phyloP scores from a whole-genome alignment of 352 stramenopile genomes.

The Pythium aphanidermatum region DNA sequence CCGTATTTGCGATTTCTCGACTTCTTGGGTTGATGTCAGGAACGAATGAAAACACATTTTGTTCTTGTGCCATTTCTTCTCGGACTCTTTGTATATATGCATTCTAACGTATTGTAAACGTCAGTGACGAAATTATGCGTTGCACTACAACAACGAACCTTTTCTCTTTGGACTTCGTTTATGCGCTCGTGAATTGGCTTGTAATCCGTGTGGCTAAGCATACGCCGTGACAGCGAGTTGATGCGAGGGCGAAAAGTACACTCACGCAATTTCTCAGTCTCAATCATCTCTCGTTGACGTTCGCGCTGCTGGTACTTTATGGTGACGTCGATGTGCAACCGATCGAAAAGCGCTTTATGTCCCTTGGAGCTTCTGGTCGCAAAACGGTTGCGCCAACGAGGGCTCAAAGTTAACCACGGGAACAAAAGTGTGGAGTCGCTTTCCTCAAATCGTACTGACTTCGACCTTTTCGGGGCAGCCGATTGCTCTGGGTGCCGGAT shows the following conservation, averaged over 20 bases:
- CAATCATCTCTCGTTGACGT: slow-evolving; percentile 36
- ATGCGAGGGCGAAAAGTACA: slow-evolving; percentile 72
- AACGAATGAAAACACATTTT: slow-evolving; percentile 32
- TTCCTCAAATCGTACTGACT: slow-evolving; percentile 6
- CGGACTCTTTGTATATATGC: slow-evolving; percentile 42
- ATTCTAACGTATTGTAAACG: slow-evolving; percentile 12
- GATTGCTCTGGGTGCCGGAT: no score
- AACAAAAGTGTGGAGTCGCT: slow-evolving; percentile 20
- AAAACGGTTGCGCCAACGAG: slow-evolving; percentile 12
- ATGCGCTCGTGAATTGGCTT: slow-evolving; percentile 68
- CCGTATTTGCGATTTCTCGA: slow-evolving; percentile 47
- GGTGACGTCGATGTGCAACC: slow-evolving; percentile 58
- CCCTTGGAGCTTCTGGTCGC: neutral
- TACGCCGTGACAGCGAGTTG: slow-evolving; percentile 34
- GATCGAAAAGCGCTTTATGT: slow-evolving; percentile 32
- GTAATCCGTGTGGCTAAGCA: slow-evolving; percentile 38
- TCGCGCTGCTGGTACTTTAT: slow-evolving; percentile 51
- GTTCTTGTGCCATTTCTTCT: slow-evolving; percentile 39
- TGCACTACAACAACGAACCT: slow-evolving; percentile 25
- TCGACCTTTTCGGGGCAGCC: neutral
- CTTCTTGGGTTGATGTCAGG: slow-evolving; percentile 65
- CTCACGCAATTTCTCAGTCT: slow-evolving; percentile 37
- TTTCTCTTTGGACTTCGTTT: slow-evolving; percentile 52
- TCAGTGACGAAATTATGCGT: neutral
- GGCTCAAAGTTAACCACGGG: slow-evolving; percentile 58